Percentiles rank a stretch among this genome's conserved stretches.
Evolutionary conservation across 106 monocot species (phyloP).

Genomic region (Chionographis japonica): DNA sequence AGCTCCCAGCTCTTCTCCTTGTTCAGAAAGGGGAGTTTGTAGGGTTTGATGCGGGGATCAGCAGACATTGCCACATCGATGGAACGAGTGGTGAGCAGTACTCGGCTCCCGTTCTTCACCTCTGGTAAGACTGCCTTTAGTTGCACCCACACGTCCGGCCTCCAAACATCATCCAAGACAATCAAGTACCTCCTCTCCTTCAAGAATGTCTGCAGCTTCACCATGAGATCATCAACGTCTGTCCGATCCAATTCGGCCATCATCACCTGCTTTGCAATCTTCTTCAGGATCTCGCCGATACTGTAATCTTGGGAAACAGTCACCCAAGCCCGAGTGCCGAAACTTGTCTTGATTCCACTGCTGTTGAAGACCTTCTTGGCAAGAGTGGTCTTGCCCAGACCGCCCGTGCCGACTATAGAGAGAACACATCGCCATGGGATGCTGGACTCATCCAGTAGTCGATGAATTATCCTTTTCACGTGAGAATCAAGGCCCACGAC

Average conservation of each 20-base stretch:
- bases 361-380: background rate
- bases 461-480: background rate
- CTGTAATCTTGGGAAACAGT: background rate
- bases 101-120: slow-evolving; percentile 13
- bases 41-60: background rate
- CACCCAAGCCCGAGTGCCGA: too few species aligned
- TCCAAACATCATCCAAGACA: slow-evolving; percentile 25
- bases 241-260: background rate
- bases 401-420: background rate
- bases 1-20: background rate
- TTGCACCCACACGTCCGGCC: slow-evolving; percentile 1
- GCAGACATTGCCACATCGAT: slow-evolving; percentile 7
- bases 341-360: too few species aligned
- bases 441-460: background rate
- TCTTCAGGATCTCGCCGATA: background rate
- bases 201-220: background rate
- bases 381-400: slow-evolving; percentile 15
- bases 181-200: slow-evolving; percentile 14
- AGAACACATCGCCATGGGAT: too few species aligned
- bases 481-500: slow-evolving; percentile 25
- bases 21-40: too few species aligned
- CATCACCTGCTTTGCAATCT: background rate
- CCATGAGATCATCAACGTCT: background rate
- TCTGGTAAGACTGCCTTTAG: slow-evolving; percentile 11
- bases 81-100: slow-evolving; percentile 16